Evolutionary conservation across 1,139 yeast species (phyloP), one percentile per base, ranked within the genome.

Genomic region (Suhomyces wounanorum): DNA sequence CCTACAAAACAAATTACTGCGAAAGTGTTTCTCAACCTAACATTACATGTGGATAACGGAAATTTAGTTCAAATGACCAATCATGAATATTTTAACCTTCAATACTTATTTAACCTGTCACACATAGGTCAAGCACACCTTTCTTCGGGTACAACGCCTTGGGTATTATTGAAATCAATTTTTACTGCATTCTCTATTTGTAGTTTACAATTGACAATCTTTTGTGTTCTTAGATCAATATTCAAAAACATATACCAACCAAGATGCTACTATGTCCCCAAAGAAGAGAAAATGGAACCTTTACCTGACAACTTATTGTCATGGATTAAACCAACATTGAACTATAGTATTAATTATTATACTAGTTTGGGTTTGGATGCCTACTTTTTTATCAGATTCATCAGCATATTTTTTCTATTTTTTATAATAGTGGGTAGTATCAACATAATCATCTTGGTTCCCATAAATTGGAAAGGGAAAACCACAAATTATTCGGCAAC

Each of bases 311-410:
- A 79, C 0, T 65, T 78, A 25, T 68, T 82, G 33, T 69, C 71
- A 5, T 83, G 87, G 87, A 57, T 82, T 0, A 39, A 61, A 3
- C 81, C 82, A 0, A 70, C 79, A 0, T 48, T 79, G 43, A 58
- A 61, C 17, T 62, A 67, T 26, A 72, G 76, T 10, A 70, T 79
- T 16, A 72, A 73, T 17, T 68, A 73, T 41, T 84, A 79, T 59
- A 59, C 75, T 40, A 61, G 72, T 3, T 64, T 74, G 58, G 91
- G 91, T 0, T 62, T 85, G n/a, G 92, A 87, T 63, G 79, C 87
- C 0, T 85, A 83, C 59, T 81, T 83, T 57, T 83, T 85, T 55
- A 58, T 85, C 3, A 64, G 91, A 49, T 85, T 75, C 56, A 63
- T 85, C 40, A 70, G 73, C 47, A 68, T 82, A 2, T 57, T 85